A percentile compares a stretch with the other conserved stretches of the same genome.
Conservation (phyloP, 169 alveolate genomes). For the Theileria luwenshuni region DNA sequence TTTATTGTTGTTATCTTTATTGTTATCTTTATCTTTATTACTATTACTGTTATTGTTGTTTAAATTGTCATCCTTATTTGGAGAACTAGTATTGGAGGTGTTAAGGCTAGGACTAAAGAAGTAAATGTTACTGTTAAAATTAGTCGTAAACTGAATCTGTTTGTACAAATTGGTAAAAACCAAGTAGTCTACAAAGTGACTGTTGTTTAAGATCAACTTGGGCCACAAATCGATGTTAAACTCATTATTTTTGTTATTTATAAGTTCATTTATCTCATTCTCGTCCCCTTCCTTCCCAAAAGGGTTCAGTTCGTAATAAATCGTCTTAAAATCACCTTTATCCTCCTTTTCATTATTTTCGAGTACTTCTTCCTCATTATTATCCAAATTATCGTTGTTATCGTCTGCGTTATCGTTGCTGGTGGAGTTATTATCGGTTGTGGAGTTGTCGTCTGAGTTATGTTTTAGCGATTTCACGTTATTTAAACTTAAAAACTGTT, state of each 20-base stretch:
- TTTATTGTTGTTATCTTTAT: not conserved
- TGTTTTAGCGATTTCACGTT: not conserved
- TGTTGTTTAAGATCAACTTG: conserved; percentile 26
- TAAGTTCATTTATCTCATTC: not conserved
- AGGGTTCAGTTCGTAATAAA: conserved; percentile 8
- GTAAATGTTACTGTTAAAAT: conserved; percentile 6
- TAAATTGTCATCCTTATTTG: not conserved
- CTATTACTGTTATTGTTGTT: not conserved
- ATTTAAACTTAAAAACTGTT: not conserved
- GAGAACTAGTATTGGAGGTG: not conserved
- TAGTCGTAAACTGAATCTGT: conserved; percentile 34
- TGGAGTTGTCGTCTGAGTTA: not conserved
- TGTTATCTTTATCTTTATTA: conserved; percentile 12
- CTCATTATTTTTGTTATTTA: conserved; percentile 12
- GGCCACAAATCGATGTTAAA: conserved; percentile 67
- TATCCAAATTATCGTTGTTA: not conserved
- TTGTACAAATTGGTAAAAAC: not conserved
- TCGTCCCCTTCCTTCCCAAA: not conserved
- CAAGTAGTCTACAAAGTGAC: not conserved
- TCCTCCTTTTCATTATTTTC: no score
- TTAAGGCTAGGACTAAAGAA: not conserved
- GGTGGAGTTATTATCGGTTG: not conserved
- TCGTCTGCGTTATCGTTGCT: not conserved
- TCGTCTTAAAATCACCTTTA: no score
- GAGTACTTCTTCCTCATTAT: not conserved